A percentile compares a stretch with the other conserved stretches of the same genome.
phyloP scores from a whole-genome alignment of 257 asterid species.

The Avicennia marina region DNA sequence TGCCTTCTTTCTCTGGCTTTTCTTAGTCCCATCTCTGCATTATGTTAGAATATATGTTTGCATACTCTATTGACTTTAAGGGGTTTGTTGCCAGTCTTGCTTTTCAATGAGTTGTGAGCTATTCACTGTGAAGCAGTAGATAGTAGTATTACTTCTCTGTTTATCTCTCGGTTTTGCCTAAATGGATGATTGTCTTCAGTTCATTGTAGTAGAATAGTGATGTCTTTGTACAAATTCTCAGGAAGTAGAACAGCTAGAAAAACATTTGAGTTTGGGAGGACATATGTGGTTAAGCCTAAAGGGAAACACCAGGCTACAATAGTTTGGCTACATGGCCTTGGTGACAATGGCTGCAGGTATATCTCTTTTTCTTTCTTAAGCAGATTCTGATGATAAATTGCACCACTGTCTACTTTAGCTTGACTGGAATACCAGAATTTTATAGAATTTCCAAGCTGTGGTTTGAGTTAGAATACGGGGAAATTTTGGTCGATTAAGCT shows the following conservation, averaged over 20 bases:
- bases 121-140: too few species aligned
- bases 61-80: too few species aligned
- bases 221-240: slow-evolving; percentile 18
- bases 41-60: slow-evolving; percentile 25
- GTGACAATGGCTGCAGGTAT: slow-evolving; percentile 83
- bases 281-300: slow-evolving; percentile 80
- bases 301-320: slow-evolving; percentile 83
- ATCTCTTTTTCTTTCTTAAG: neutral
- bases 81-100: too few species aligned
- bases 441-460: neutral
- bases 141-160: too few species aligned
- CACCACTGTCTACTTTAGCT: neutral
- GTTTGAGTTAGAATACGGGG: too few species aligned
- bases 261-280: slow-evolving; percentile 49
- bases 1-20: neutral
- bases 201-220: slow-evolving; percentile 6
- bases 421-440: neutral
- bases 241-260: slow-evolving; percentile 34
- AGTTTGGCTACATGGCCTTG: slow-evolving; percentile 86
- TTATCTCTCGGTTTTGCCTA: neutral
- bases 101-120: too few species aligned
- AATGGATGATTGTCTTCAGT: neutral
- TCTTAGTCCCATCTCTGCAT: slow-evolving; percentile 20
- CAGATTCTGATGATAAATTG: slow-evolving; percentile 4
- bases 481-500: neutral